These are phyloP conservation scores for Rhizophora apiculata DNA, from an alignment of 345 rosid species.

Conservation along the genomic window DNA sequence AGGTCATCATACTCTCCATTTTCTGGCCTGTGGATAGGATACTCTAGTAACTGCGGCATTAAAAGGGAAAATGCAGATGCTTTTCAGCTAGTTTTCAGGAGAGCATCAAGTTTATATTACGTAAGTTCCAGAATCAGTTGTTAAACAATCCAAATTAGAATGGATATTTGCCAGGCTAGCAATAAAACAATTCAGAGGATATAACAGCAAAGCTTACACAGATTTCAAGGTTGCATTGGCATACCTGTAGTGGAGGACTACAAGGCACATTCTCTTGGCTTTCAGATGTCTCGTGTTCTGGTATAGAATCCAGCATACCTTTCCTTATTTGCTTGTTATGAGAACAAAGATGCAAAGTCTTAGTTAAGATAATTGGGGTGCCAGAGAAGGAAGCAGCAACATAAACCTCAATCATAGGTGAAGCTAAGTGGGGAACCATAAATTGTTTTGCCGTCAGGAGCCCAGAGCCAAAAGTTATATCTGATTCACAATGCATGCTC, in stretches of 20 bases:
- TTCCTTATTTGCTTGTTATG: slow-evolving; percentile 12
- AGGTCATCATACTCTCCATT: slow-evolving; percentile 11
- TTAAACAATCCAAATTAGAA: too few relatives aligned
- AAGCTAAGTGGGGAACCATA: slow-evolving; percentile 11
- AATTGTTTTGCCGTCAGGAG: slow-evolving; percentile 20
- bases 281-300: slow-evolving; percentile 21
- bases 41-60: slow-evolving; percentile 40
- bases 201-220: background rate
- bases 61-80: background rate
- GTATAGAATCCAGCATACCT: slow-evolving; percentile 21
- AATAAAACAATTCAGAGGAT: slow-evolving; percentile 3
- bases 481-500: slow-evolving; percentile 25
- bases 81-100: too few relatives aligned
- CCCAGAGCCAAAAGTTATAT: slow-evolving; percentile 14
- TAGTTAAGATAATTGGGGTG: slow-evolving; percentile 24
- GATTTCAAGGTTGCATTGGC: slow-evolving; percentile 1
- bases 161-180: background rate
- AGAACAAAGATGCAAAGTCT: slow-evolving; percentile 20
- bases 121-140: too few relatives aligned
- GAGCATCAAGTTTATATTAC: too few relatives aligned
- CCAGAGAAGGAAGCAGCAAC: slow-evolving; percentile 31
- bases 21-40: slow-evolving; percentile 44
- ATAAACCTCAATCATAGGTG: slow-evolving; percentile 28
- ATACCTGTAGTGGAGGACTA: slow-evolving; percentile 20
- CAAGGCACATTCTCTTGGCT: slow-evolving; percentile 9